phyloP scores from a whole-genome alignment of 73 alveolate species.

The Blepharisma stoltei region DNA sequence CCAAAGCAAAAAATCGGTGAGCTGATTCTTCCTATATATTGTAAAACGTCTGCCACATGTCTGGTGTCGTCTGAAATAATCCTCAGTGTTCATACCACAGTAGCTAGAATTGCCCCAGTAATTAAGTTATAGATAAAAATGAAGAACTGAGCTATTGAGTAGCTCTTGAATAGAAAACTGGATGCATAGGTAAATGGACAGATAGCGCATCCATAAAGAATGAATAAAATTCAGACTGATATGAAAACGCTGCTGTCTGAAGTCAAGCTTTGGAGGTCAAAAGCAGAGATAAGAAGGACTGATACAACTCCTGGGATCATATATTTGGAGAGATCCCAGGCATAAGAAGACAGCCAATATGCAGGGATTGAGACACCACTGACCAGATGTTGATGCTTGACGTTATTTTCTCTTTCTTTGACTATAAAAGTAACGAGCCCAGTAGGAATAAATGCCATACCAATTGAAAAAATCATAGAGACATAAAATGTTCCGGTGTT shows the following conservation, averaged over 20 bases:
- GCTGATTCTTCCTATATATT: slow-evolving; percentile 68
- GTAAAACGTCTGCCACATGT: slow-evolving; percentile 56
- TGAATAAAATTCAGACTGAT: slow-evolving; percentile 62
- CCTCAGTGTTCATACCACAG: slow-evolving; percentile 58
- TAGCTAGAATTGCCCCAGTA: slow-evolving; percentile 51
- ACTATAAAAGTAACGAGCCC: slow-evolving; percentile 81
- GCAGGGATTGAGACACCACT: slow-evolving; percentile 83
- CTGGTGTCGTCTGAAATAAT: slow-evolving; percentile 53
- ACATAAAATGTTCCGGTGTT: slow-evolving; percentile 40
- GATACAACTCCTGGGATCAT: slow-evolving; percentile 63
- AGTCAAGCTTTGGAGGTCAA: slow-evolving; percentile 21
- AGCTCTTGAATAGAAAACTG: slow-evolving; percentile 68
- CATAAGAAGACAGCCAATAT: slow-evolving; percentile 81
- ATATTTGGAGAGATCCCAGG: slow-evolving; percentile 69
- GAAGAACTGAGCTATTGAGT: slow-evolving; percentile 64
- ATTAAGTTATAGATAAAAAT: slow-evolving; percentile 67
- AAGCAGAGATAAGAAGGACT: slow-evolving; percentile 35
- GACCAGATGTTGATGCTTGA: slow-evolving; percentile 88
- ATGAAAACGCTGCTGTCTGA: slow-evolving; percentile 38
- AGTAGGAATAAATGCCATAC: slow-evolving; percentile 92
- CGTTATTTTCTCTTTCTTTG: slow-evolving; percentile 89
- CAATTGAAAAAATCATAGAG: slow-evolving; percentile 80
- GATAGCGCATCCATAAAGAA: slow-evolving; percentile 82
- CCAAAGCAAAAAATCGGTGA: slow-evolving; percentile 90
- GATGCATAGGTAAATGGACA: slow-evolving; percentile 82